These are phyloP conservation scores for Aspergillus diversus DNA, from an alignment of 495 filamentous ascomycete genomes.

Conservation along the genomic window DNA sequence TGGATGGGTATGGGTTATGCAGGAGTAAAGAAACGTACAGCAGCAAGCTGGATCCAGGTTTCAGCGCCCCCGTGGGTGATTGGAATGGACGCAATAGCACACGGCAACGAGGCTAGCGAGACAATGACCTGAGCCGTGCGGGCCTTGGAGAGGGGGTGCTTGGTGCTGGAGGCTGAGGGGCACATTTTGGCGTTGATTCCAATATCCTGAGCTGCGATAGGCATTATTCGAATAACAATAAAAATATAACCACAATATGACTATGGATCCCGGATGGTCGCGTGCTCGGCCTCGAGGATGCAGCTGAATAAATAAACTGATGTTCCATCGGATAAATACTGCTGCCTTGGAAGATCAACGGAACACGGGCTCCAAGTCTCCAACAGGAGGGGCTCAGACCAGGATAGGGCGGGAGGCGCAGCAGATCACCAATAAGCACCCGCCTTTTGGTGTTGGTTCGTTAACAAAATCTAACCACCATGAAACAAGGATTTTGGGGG, in stretches of 20 bases:
- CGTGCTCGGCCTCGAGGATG: background rate
- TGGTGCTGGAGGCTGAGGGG: background rate
- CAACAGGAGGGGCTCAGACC: background rate
- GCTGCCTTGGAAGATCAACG: background rate
- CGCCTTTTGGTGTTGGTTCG: background rate
- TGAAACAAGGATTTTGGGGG: no score
- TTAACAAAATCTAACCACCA: no score
- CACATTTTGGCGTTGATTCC: background rate
- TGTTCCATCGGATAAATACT: background rate
- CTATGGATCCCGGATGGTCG: background rate
- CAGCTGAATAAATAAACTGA: background rate
- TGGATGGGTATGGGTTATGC: no score
- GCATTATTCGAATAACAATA: no score
- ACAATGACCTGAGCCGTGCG: background rate
- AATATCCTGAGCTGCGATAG: background rate
- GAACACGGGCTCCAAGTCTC: background rate
- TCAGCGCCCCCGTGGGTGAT: background rate
- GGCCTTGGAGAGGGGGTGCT: background rate
- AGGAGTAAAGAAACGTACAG: background rate
- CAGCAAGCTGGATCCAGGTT: conserved; percentile 1
- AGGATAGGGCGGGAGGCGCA: background rate
- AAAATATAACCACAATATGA: background rate
- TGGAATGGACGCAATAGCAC: background rate
- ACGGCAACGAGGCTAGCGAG: background rate
- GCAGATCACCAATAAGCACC: background rate